These are phyloP conservation scores for Hypomontagnella monticulosa DNA, from an alignment of 495 filamentous ascomycete genomes.

Conservation along the genomic window DNA sequence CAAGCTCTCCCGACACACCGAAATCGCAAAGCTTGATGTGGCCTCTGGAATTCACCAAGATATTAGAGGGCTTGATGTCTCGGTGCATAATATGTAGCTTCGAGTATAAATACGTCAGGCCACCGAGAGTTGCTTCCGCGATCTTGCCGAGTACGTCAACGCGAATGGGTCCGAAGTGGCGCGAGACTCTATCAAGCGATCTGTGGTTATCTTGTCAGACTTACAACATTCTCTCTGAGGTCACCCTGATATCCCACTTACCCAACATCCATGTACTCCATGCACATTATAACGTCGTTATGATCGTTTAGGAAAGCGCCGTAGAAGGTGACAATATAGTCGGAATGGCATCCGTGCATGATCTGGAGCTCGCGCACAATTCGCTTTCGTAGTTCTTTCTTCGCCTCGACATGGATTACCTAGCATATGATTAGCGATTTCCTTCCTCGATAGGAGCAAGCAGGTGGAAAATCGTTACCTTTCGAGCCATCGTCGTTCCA, in stretches of 20 bases:
- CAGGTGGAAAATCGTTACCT: constrained; percentile 66
- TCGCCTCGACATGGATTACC: constrained; percentile 98
- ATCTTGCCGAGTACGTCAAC: constrained; percentile 99
- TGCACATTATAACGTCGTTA: constrained; percentile 97
- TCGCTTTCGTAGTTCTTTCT: constrained; percentile 93
- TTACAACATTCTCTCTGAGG: not conserved
- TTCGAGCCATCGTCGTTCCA: constrained; percentile 95
- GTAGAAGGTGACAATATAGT: constrained; percentile 96
- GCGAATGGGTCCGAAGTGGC: constrained; percentile 91
- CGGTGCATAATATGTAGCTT: constrained; percentile 97
- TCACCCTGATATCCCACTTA: constrained; percentile 57
- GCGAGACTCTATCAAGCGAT: constrained; percentile 93
- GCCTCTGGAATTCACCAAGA: constrained; percentile 91
- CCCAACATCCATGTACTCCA: constrained; percentile 99
- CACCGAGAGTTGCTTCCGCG: constrained; percentile 93
- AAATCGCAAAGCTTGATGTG: constrained; percentile 98
- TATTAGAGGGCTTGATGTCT: constrained; percentile 98
- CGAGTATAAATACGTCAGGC: constrained; percentile 92
- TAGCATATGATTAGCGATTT: constrained; percentile 47
- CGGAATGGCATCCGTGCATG: constrained; percentile 96
- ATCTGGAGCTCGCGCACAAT: constrained; percentile 97
- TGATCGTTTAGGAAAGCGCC: constrained; percentile 95
- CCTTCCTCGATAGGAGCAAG: not conserved
- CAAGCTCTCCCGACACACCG: constrained; percentile 93
- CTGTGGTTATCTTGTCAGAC: constrained; percentile 62